These are phyloP conservation scores for Leersia perrieri DNA, from an alignment of 176 grass and related monocot genomes.

Conservation along the genomic window DNA sequence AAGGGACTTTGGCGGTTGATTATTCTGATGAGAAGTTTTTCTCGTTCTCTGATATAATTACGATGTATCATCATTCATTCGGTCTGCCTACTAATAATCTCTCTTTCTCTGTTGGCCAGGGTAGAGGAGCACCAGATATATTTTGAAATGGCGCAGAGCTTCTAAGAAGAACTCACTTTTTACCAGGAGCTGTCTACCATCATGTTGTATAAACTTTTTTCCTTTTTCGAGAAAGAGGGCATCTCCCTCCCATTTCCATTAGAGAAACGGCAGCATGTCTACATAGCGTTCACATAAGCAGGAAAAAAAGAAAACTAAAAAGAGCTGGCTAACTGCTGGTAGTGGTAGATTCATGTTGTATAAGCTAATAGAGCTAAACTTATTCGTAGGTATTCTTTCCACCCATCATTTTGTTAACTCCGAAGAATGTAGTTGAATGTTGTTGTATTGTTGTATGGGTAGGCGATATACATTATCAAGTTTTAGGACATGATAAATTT, in stretches of 20 bases:
- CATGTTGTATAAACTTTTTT: no score
- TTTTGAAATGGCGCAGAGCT: constrained; percentile 21
- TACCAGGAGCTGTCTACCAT: not conserved
- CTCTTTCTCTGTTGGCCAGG: constrained; percentile 34
- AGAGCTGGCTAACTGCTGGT: no score
- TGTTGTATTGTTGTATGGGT: constrained; percentile 36
- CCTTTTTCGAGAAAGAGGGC: no score
- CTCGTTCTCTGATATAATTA: not conserved
- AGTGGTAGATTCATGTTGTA: constrained; percentile 26
- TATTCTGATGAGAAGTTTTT: not conserved
- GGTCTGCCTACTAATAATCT: not conserved
- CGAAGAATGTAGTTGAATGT: not conserved
- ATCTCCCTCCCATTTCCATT: no score
- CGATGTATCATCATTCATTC: not conserved
- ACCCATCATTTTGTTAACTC: not conserved
- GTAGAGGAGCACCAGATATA: constrained; percentile 46
- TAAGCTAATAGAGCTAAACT: constrained; percentile 7
- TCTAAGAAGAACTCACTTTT: constrained; percentile 1
- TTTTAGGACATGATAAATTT: not conserved
- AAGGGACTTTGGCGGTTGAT: not conserved
- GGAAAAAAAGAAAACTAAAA: no score
- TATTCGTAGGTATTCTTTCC: not conserved
- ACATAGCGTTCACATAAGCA: no score
- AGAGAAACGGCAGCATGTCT: no score
- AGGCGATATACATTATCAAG: not conserved